Percentiles rank a stretch among this genome's conserved stretches.
Evolutionary conservation across 106 monocot species (phyloP).

Genomic region (Phalaenopsis equestris): DNA sequence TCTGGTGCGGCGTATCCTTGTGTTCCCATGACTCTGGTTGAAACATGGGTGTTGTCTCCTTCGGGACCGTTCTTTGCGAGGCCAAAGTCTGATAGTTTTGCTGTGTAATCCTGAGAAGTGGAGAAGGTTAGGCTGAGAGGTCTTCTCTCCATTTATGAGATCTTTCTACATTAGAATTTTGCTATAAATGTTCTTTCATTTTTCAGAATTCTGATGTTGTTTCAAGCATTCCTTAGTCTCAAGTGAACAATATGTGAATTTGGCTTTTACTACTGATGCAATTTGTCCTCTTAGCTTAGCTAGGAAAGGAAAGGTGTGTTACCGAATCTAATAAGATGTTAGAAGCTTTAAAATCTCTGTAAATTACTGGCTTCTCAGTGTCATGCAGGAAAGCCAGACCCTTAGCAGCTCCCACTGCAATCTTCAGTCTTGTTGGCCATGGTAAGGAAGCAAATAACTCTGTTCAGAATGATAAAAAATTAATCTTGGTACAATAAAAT

Average conservation of each 20-base stretch:
- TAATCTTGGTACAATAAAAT: background rate
- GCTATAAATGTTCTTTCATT: too few species aligned
- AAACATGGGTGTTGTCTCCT: constrained; percentile 33
- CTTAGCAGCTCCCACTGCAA: constrained; percentile 17
- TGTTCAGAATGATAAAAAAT: background rate
- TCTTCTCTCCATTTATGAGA: too few species aligned
- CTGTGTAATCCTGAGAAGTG: constrained; percentile 21
- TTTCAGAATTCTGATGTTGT: too few species aligned
- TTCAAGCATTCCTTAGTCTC: too few species aligned
- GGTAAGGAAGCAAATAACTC: constrained; percentile 9
- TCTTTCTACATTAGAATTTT: too few species aligned
- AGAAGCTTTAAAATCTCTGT: constrained; percentile 19
- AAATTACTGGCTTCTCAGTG: constrained; percentile 17
- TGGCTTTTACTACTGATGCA: too few species aligned
- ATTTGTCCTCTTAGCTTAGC: too few species aligned
- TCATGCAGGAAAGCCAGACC: constrained; percentile 18
- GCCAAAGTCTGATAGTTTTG: constrained; percentile 42
- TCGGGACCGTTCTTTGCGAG: constrained; percentile 41
- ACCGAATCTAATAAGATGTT: constrained; percentile 19
- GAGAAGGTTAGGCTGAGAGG: background rate
- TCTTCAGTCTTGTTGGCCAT: constrained; percentile 16
- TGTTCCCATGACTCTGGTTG: constrained; percentile 48
- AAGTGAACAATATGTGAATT: too few species aligned
- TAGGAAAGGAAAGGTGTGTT: background rate
- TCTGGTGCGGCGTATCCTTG: constrained; percentile 45